Evolutionary conservation across 805 yeast species (phyloP).

Genomic region (Suhomyces canberraensis): DNA sequence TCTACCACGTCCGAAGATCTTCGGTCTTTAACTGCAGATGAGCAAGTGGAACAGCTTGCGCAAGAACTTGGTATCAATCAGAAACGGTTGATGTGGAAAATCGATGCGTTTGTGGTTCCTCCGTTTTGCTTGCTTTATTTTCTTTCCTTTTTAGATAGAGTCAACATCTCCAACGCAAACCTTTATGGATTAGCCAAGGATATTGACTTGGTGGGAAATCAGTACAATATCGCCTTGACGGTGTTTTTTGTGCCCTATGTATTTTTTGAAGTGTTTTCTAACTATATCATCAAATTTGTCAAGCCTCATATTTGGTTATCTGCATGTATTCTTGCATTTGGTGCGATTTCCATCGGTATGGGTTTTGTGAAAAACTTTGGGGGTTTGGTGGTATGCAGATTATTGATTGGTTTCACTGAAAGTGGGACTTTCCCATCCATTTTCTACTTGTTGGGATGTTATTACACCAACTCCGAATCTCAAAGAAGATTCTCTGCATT

Average conservation of each 20-base stretch:
- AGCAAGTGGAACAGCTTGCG: constrained; percentile 21
- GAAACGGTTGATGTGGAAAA: constrained; percentile 54
- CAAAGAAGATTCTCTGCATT: constrained; percentile 68
- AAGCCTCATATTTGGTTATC: constrained; percentile 66
- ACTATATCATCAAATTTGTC: constrained; percentile 54
- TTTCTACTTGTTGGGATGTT: constrained; percentile 65
- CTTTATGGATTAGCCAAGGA: constrained; percentile 64
- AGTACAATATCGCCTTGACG: constrained; percentile 63
- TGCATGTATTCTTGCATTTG: constrained; percentile 58
- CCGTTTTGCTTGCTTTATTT: constrained; percentile 74
- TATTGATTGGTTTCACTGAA: constrained; percentile 65
- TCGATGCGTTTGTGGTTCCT: constrained; percentile 69
- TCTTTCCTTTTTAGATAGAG: constrained; percentile 76
- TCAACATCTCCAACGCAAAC: constrained; percentile 78
- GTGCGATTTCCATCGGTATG: constrained; percentile 60
- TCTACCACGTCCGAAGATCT: not conserved
- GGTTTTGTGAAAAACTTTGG: constrained; percentile 61
- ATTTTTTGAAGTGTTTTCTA: constrained; percentile 61
- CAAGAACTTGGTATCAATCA: constrained; percentile 48
- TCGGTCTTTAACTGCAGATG: constrained; percentile 4
- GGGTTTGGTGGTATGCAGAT: constrained; percentile 58
- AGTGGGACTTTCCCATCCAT: constrained; percentile 74
- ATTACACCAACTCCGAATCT: constrained; percentile 61
- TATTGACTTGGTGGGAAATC: constrained; percentile 51
- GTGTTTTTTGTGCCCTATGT: constrained; percentile 72